phyloP scores from a whole-genome alignment of 768 basidiomycete genomes.

The Clavaria fumosa region DNA sequence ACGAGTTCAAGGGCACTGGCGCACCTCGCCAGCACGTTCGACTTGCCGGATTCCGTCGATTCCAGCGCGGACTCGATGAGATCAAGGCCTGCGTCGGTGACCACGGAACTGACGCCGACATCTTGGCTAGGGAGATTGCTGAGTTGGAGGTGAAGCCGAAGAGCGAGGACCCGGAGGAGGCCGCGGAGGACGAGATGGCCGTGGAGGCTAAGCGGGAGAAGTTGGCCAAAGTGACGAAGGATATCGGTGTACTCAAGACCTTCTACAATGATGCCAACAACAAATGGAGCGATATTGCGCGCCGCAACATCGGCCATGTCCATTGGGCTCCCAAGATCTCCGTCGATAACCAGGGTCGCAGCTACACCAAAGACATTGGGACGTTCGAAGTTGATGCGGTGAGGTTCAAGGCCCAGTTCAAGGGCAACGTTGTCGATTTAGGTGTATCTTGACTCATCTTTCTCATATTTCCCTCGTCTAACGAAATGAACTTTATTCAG shows the following conservation, averaged over 20 bases:
- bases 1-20: constrained; percentile 16
- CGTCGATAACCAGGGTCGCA: constrained; percentile 8
- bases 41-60: constrained; percentile 12
- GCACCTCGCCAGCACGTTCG: constrained; percentile 11
- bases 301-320: constrained; percentile 15
- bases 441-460: constrained; percentile 16
- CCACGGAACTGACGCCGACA: constrained; percentile 8
- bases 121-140: constrained; percentile 13
- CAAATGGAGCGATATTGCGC: constrained; percentile 12
- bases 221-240: constrained; percentile 12
- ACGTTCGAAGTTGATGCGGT: constrained; percentile 14
- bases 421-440: constrained; percentile 18
- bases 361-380: constrained; percentile 16
- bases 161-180: constrained; percentile 12
- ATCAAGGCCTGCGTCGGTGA: constrained; percentile 8
- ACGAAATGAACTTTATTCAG: constrained; percentile 13
- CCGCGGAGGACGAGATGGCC: constrained; percentile 6
- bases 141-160: constrained; percentile 13
- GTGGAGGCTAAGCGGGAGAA: constrained; percentile 6
- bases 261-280: constrained; percentile 13
- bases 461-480: constrained; percentile 7
- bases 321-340: constrained; percentile 6
- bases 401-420: constrained; percentile 18
- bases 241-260: constrained; percentile 10
- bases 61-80: constrained; percentile 16